Evolutionary conservation across 768 basidiomycete genomes (phyloP).

Genomic region (Podaxis sp.): DNA sequence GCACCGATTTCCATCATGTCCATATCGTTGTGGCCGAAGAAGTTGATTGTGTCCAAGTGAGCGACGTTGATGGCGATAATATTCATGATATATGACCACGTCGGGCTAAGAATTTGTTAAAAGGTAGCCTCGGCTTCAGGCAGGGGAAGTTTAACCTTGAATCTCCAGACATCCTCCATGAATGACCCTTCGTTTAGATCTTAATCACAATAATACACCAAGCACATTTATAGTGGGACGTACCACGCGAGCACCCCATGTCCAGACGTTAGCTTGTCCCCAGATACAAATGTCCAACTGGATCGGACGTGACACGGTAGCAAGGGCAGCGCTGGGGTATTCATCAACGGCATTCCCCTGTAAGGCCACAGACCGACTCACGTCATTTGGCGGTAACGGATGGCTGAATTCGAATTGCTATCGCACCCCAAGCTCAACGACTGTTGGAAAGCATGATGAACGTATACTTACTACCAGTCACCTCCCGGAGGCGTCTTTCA

Average conservation of each 20-base stretch:
- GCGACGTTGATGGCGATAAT: conserved; percentile 41
- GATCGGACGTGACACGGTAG: conserved; percentile 37
- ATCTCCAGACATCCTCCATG: conserved; percentile 51
- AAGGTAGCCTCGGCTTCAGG: neutral
- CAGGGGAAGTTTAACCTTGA: conserved; percentile 24
- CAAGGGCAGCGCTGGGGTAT: conserved; percentile 37
- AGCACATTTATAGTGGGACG: neutral
- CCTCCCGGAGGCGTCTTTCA: conserved; percentile 28
- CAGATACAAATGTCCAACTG: conserved; percentile 51
- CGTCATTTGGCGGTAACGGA: conserved; percentile 55
- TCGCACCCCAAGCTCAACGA: neutral
- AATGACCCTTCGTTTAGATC: conserved; percentile 35
- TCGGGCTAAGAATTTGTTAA: conserved; percentile 23
- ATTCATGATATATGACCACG: conserved; percentile 45
- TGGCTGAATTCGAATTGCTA: conserved; percentile 54
- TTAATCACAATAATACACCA: neutral
- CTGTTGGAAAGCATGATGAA: no score
- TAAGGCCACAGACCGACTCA: conserved; percentile 19
- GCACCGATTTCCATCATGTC: conserved; percentile 19
- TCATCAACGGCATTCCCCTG: neutral
- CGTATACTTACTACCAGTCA: conserved; percentile 44
- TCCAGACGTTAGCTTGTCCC: conserved; percentile 52
- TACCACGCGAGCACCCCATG: conserved; percentile 52
- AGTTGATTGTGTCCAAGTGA: conserved; percentile 9
- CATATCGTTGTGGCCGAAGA: conserved; percentile 11